Percentiles rank a stretch among this genome's conserved stretches.
Evolutionary conservation across 176 grass and related monocot species (phyloP).

Genomic region (Paspalum vaginatum): DNA sequence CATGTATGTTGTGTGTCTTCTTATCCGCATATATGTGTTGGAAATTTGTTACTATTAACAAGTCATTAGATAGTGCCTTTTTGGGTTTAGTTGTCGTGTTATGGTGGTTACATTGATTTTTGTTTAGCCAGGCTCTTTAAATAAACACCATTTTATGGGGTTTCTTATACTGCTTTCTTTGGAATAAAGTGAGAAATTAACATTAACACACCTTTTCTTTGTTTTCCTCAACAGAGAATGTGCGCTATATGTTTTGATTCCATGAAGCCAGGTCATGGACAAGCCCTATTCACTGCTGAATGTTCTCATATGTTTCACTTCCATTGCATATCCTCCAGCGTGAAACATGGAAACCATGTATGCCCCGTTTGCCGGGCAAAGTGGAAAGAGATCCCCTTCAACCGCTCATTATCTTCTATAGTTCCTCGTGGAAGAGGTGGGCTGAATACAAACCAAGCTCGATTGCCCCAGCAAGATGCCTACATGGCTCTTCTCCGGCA

Average conservation of each 20-base stretch:
- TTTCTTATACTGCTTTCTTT: conserved; percentile 20
- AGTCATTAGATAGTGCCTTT: background rate
- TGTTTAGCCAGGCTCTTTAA: conserved; percentile 19
- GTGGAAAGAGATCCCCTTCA: conserved; percentile 93
- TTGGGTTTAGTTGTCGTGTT: background rate
- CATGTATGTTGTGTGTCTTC: background rate
- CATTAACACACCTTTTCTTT: conserved; percentile 34
- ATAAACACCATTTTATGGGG: background rate
- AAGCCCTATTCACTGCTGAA: conserved; percentile 96
- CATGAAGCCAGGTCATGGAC: conserved; percentile 85
- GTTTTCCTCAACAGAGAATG: conserved; percentile 57
- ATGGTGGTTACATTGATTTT: background rate
- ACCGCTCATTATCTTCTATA: conserved; percentile 52
- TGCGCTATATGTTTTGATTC: conserved; percentile 90
- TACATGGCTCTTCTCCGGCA: conserved; percentile 56
- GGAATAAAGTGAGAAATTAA: background rate
- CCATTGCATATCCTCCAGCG: conserved; percentile 91
- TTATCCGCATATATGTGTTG: background rate
- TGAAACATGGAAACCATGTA: conserved; percentile 86
- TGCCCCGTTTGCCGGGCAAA: conserved; percentile 94
- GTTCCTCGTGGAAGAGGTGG: conserved; percentile 52
- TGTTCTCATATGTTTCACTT: conserved; percentile 98
- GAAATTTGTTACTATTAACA: background rate
- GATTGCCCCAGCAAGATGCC: conserved; percentile 54
- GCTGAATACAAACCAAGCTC: conserved; percentile 48